Conservation (phyloP, 2,329 filamentous ascomycete species). For the Zarea fungicola region DNA sequence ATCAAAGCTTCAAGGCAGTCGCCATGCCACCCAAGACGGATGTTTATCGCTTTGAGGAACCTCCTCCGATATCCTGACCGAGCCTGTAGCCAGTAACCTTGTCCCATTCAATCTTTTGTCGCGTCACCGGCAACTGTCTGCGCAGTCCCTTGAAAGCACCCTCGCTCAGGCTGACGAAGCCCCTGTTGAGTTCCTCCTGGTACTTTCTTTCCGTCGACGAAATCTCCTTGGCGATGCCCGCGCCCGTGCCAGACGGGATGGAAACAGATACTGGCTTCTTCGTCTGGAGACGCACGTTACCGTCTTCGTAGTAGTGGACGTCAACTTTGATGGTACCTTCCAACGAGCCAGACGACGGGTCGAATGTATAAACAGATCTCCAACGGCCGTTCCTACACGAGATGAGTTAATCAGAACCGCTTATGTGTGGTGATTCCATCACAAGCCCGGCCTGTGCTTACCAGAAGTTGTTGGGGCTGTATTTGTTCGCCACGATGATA, state of each 20-base stretch:
- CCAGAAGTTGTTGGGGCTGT: constrained; percentile 98
- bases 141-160: constrained; percentile 91
- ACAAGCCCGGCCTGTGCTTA: constrained; percentile 34
- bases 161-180: constrained; percentile 83
- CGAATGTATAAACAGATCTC: constrained; percentile 80
- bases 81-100: constrained; percentile 91
- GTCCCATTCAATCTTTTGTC: constrained; percentile 99
- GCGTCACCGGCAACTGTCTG: constrained; percentile 88
- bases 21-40: not conserved
- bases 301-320: constrained; percentile 99
- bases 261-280: constrained; percentile 65
- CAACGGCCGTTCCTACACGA: constrained; percentile 96
- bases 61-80: constrained; percentile 72
- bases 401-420: too few relatives aligned
- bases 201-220: constrained; percentile 81
- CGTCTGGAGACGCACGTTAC: constrained; percentile 91
- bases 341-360: constrained; percentile 61
- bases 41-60: constrained; percentile 49
- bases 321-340: constrained; percentile 84
- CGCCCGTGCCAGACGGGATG: constrained; percentile 57
- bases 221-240: constrained; percentile 72
- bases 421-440: too few relatives aligned
- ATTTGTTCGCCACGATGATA: constrained; percentile 89
- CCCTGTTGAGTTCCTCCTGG: constrained; percentile 90
- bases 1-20: too few relatives aligned